Evolutionary conservation across 23 red algal species (phyloP).

Genomic region (Gracilaria gracilis): DNA sequence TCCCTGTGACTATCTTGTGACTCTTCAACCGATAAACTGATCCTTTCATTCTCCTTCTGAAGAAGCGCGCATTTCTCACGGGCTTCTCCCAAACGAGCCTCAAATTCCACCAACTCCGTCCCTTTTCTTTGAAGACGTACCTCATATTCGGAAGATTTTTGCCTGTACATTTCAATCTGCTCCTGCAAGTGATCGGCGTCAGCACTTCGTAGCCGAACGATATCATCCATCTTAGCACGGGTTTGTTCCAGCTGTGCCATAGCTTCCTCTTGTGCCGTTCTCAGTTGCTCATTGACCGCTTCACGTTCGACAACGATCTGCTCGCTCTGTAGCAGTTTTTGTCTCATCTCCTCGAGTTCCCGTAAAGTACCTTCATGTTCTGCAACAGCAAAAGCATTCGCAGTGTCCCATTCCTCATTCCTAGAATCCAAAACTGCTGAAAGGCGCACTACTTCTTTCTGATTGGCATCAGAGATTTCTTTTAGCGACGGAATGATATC

Average conservation of each 20-base stretch:
- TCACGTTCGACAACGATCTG: not conserved
- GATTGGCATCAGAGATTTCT: not conserved
- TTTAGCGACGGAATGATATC: not conserved
- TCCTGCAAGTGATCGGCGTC: not conserved
- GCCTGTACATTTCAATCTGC: not conserved
- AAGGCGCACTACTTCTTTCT: slow-evolving; percentile 9
- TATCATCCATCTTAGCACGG: not conserved
- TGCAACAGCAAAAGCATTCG: not conserved
- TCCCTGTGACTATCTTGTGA: not conserved
- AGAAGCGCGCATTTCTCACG: slow-evolving; percentile 1
- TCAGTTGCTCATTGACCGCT: slow-evolving; percentile 1
- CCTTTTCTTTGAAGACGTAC: not conserved
- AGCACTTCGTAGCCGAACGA: not conserved
- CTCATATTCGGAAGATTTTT: not conserved
- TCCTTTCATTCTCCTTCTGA: not conserved
- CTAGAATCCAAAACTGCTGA: not conserved
- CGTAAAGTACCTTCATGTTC: not conserved
- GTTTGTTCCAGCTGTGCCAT: not conserved
- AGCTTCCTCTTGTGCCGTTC: not conserved
- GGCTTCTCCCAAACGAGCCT: not conserved
- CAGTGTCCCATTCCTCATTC: slow-evolving; percentile 5
- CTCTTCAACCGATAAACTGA: not conserved
- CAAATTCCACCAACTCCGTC: not conserved
- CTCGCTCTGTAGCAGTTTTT: not conserved
- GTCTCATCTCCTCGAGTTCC: not conserved